These are phyloP conservation scores for Coemansia sp. DNA, from an alignment of 192 early-diverging fungal genomes.

Conservation along the genomic window DNA sequence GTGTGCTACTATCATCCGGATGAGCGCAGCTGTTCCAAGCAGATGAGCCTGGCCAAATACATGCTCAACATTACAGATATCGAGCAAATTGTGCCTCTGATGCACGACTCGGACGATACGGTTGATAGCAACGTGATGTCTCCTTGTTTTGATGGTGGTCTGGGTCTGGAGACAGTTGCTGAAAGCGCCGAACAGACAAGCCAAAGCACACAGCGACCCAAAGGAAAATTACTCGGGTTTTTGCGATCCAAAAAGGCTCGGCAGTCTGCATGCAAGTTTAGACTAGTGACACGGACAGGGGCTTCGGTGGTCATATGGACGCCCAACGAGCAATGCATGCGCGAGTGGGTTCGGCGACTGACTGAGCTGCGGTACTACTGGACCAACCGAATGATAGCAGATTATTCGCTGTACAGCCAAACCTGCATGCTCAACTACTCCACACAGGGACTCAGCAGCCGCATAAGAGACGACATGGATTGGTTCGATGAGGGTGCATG, in stretches of 20 bases:
- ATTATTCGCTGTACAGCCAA: constrained; percentile 30
- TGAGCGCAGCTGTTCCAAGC: constrained; percentile 24
- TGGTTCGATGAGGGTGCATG: constrained; percentile 36
- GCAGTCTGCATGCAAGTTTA: constrained; percentile 32
- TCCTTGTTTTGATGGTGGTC: no score
- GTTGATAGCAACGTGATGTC: background rate
- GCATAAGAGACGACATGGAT: constrained; percentile 27
- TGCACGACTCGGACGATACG: constrained; percentile 13
- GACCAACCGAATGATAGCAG: constrained; percentile 35
- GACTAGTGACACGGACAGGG: constrained; percentile 33
- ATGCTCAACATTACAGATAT: constrained; percentile 44
- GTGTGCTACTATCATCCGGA: constrained; percentile 33
- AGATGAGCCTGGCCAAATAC: constrained; percentile 44
- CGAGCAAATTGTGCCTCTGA: constrained; percentile 27
- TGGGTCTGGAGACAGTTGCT: no score
- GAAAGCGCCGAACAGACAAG: no score
- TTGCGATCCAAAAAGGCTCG: constrained; percentile 27
- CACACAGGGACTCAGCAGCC: constrained; percentile 30
- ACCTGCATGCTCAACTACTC: constrained; percentile 38
- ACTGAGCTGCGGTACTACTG: constrained; percentile 44
- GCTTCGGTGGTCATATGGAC: constrained; percentile 39
- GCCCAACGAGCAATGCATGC: constrained; percentile 31
- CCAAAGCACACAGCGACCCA: background rate
- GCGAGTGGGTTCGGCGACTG: constrained; percentile 48
- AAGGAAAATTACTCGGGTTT: constrained; percentile 22